These are phyloP conservation scores for Zasmidium citrigriseum DNA, from an alignment of 2,329 filamentous ascomycete species.

Conservation along the genomic window DNA sequence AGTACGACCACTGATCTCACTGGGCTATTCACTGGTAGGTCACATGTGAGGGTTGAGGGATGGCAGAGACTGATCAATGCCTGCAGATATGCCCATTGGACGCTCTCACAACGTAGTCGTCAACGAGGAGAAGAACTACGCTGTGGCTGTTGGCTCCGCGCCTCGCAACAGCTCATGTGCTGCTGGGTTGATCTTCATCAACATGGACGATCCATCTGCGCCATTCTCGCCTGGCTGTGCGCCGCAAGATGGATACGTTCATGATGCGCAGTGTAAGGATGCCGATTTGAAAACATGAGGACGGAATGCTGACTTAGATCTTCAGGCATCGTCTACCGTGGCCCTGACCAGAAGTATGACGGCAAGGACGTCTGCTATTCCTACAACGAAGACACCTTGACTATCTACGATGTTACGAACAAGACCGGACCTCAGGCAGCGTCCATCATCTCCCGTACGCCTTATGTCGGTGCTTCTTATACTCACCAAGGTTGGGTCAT, in stretches of 20 bases:
- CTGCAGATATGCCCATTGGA: slow-evolving; percentile 44
- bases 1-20: slow-evolving; percentile 33
- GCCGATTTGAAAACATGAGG: background rate
- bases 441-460: slow-evolving; percentile 50
- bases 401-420: slow-evolving; percentile 50
- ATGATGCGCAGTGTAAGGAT: slow-evolving; percentile 51
- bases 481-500: slow-evolving; percentile 58
- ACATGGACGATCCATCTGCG: slow-evolving; percentile 53
- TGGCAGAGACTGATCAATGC: background rate
- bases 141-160: slow-evolving; percentile 44
- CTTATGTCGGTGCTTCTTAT: slow-evolving; percentile 52
- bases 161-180: slow-evolving; percentile 48
- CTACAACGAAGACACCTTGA: slow-evolving; percentile 53
- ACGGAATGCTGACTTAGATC: background rate
- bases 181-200: slow-evolving; percentile 57
- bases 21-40: slow-evolving; percentile 41
- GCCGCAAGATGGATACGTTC: slow-evolving; percentile 55
- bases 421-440: slow-evolving; percentile 34
- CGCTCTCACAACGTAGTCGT: slow-evolving; percentile 57
- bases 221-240: slow-evolving; percentile 54
- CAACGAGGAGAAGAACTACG: slow-evolving; percentile 52
- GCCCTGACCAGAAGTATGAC: slow-evolving; percentile 48
- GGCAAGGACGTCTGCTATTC: slow-evolving; percentile 54
- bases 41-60: no score
- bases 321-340: slow-evolving; percentile 52